These are phyloP conservation scores for Hermanozyma aechmeae DNA, from an alignment of 805 yeast genomes.

Conservation along the genomic window DNA sequence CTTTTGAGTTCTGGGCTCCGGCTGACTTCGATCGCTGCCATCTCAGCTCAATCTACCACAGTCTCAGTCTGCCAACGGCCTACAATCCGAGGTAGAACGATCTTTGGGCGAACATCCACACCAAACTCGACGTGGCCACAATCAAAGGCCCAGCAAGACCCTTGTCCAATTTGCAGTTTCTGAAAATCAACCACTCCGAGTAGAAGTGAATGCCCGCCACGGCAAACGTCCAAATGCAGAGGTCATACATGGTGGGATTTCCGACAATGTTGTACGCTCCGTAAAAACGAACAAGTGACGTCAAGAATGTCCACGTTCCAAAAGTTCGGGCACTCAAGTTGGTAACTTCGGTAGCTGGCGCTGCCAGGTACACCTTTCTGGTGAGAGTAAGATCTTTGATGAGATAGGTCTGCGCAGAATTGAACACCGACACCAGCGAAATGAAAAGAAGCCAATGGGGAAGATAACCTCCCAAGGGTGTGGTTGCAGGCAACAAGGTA, in stretches of 20 bases:
- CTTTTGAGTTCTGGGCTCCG: no score
- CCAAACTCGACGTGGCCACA: slow-evolving; percentile 57
- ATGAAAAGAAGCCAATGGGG: slow-evolving; percentile 42
- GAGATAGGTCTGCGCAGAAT: slow-evolving; percentile 77
- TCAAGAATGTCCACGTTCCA: slow-evolving; percentile 94
- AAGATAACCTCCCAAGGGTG: slow-evolving; percentile 40
- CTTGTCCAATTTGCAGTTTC: slow-evolving; percentile 75
- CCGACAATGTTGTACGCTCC: slow-evolving; percentile 68
- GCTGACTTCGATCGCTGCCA: no score
- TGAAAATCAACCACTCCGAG: slow-evolving; percentile 71
- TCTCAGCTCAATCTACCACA: no score
- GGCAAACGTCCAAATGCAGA: slow-evolving; percentile 70
- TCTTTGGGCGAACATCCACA: slow-evolving; percentile 75
- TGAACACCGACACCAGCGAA: slow-evolving; percentile 86
- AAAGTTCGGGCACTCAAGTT: slow-evolving; percentile 86
- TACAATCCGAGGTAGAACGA: slow-evolving; percentile 40
- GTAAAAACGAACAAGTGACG: slow-evolving; percentile 75
- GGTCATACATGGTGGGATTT: slow-evolving; percentile 63
- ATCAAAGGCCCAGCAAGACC: slow-evolving; percentile 87
- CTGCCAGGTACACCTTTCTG: slow-evolving; percentile 61
- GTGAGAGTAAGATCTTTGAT: slow-evolving; percentile 63
- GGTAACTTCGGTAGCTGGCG: slow-evolving; percentile 24
- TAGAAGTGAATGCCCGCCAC: slow-evolving; percentile 82
- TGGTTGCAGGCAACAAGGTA: slow-evolving; percentile 11
- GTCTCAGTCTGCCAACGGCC: no score